These are phyloP conservation scores for Schwanniomyces yamadae DNA, from an alignment of 805 yeast species.

Conservation along the genomic window DNA sequence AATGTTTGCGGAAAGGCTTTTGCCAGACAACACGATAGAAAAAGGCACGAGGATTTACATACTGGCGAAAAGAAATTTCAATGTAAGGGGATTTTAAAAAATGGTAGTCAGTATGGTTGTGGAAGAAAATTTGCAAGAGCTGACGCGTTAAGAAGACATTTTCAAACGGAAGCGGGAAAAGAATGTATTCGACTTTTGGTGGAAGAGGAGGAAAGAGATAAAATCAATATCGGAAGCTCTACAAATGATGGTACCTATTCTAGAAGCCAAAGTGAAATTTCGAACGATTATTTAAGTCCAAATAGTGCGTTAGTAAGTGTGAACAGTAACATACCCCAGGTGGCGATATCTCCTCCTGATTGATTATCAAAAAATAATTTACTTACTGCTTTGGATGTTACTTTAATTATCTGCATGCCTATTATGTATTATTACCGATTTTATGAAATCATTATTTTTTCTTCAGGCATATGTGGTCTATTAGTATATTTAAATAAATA, in stretches of 20 bases:
- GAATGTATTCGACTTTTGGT: constrained; percentile 39
- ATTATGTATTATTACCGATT: too few relatives aligned
- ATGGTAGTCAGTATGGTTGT: constrained; percentile 51
- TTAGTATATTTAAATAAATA: too few relatives aligned
- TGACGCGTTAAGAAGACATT: constrained; percentile 45
- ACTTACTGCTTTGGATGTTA: too few relatives aligned
- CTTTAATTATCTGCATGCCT: too few relatives aligned
- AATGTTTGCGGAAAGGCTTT: constrained; percentile 76
- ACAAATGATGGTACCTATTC: constrained; percentile 9
- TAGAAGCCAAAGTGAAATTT: constrained; percentile 5
- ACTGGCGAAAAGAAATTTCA: constrained; percentile 73
- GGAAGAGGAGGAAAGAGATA: constrained; percentile 40
- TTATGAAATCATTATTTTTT: too few relatives aligned
- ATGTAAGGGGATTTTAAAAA: constrained; percentile 63
- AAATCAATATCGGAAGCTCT: constrained; percentile 5
- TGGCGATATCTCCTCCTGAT: constrained; percentile 42
- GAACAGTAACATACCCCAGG: constrained; percentile 22
- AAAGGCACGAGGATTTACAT: constrained; percentile 55
- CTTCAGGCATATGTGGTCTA: too few relatives aligned
- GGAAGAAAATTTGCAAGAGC: constrained; percentile 48
- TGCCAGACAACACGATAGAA: constrained; percentile 47
- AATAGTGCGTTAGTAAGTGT: too few relatives aligned
- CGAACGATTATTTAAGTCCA: constrained; percentile 19
- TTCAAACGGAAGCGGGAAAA: constrained; percentile 48
- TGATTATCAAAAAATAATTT: constrained; percentile 3